Percentiles rank a stretch among this genome's conserved stretches.
Evolutionary conservation across 1,139 yeast species (phyloP).

Genomic region (Pichia norvegensis): DNA sequence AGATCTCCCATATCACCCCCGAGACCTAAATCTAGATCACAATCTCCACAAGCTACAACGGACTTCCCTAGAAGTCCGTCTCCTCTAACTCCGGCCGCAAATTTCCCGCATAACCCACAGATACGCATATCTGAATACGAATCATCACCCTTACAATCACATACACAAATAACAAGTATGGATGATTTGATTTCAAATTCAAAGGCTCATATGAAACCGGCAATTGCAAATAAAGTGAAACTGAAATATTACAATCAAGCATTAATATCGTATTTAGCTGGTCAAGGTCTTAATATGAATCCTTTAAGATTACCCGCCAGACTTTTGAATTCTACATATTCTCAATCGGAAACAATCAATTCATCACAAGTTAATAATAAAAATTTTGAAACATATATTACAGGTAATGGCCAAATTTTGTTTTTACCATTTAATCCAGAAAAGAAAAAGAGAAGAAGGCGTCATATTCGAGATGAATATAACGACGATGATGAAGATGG

Average conservation of each 20-base stretch:
- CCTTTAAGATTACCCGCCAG: conserved; percentile 20
- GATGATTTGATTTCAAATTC: conserved; percentile 18
- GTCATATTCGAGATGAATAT: conserved; percentile 16
- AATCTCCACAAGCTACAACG: not conserved
- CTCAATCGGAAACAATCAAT: not conserved
- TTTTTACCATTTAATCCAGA: conserved; percentile 28
- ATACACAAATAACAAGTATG: conserved; percentile 15
- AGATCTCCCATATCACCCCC: not conserved
- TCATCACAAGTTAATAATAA: not conserved
- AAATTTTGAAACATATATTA: conserved; percentile 21
- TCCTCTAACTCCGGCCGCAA: not conserved
- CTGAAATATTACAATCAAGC: conserved; percentile 23
- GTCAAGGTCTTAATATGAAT: conserved; percentile 25
- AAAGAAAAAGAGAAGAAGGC: conserved; percentile 18
- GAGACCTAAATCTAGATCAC: not conserved
- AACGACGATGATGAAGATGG: conserved; percentile 24
- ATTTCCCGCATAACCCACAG: not conserved
- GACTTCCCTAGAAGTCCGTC: not conserved
- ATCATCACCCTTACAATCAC: conserved; percentile 1
- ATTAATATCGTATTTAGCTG: conserved; percentile 19
- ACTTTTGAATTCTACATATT: conserved; percentile 5
- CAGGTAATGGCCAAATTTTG: conserved; percentile 28
- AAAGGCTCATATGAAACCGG: not conserved
- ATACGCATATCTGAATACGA: not conserved
- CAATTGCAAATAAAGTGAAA: conserved; percentile 5